Evolutionary conservation across 2,329 filamentous ascomycete genomes (phyloP).

Genomic region (Neopestalotiopsis sp.): DNA sequence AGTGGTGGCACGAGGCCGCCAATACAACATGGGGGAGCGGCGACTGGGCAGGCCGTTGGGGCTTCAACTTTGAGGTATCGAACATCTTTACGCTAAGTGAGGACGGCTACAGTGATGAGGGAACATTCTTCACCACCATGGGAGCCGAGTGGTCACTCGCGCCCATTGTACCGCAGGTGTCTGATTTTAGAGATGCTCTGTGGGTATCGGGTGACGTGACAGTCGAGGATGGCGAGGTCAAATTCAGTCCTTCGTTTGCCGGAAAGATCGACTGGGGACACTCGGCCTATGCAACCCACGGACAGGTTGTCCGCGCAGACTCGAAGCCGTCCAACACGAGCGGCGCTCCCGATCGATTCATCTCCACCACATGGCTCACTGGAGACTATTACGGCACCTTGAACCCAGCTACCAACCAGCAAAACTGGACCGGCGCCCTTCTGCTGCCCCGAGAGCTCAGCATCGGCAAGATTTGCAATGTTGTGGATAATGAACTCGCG

Average conservation of each 20-base stretch:
- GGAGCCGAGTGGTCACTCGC: conserved; percentile 49
- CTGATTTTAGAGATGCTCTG: conserved; percentile 45
- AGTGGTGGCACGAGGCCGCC: conserved; percentile 47
- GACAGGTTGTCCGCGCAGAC: conserved; percentile 44
- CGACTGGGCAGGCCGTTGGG: conserved; percentile 42
- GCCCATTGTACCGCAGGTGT: conserved; percentile 45
- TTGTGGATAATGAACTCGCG: conserved; percentile 46
- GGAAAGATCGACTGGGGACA: conserved; percentile 46
- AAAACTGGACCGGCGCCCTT: conserved; percentile 50
- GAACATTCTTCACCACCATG: conserved; percentile 45
- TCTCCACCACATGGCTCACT: conserved; percentile 48
- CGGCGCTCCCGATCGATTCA: conserved; percentile 46
- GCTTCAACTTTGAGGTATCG: conserved; percentile 52
- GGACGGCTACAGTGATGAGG: conserved; percentile 44
- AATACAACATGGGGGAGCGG: conserved; percentile 42
- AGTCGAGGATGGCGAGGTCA: conserved; percentile 32
- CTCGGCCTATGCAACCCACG: conserved; percentile 49
- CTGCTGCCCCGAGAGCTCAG: conserved; percentile 49
- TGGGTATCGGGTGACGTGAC: conserved; percentile 45
- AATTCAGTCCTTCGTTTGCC: conserved; percentile 47
- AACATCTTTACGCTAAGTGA: conserved; percentile 48
- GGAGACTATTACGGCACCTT: conserved; percentile 47
- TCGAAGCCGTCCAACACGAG: conserved; percentile 44
- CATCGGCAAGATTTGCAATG: conserved; percentile 44
- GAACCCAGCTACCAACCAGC: conserved; percentile 44